phyloP scores from a whole-genome alignment of 2,329 filamentous ascomycete genomes.

The Teratosphaeria destructans region DNA sequence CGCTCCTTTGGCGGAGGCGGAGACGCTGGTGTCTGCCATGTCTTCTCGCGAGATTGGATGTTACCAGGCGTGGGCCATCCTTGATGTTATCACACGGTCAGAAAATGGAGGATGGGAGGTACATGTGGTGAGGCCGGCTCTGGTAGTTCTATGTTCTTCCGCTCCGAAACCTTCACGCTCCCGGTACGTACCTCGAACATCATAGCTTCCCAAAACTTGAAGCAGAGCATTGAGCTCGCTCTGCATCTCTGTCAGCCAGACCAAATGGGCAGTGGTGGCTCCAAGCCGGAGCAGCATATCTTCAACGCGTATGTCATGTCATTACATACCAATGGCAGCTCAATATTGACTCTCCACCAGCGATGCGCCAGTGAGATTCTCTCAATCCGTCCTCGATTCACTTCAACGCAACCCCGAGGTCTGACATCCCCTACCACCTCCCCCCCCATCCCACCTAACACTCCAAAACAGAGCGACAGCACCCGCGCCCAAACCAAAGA shows the following conservation, averaged over 20 bases:
- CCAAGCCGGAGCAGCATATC: constrained; percentile 53
- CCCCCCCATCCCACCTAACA: constrained; percentile 1
- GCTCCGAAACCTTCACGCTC: background rate
- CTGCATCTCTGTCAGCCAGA: background rate
- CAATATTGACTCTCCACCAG: constrained; percentile 26
- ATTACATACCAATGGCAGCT: background rate
- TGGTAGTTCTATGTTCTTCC: background rate
- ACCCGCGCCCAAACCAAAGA: constrained; percentile 76
- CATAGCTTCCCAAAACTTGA: background rate
- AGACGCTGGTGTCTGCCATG: constrained; percentile 22
- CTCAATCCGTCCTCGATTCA: constrained; percentile 69
- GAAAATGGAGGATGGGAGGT: no score
- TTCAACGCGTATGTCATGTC: constrained; percentile 48
- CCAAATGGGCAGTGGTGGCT: constrained; percentile 52
- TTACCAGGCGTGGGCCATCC: background rate
- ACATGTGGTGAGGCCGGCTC: no score
- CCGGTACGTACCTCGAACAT: background rate
- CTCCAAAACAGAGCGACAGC: constrained; percentile 62
- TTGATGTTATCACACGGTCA: background rate
- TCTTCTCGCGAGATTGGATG: background rate
- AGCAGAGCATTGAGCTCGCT: background rate
- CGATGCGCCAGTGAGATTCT: constrained; percentile 58
- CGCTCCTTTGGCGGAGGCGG: constrained; percentile 56
- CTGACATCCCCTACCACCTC: constrained; percentile 21
- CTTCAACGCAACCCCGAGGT: constrained; percentile 82